phyloP scores from a whole-genome alignment of 805 yeast genomes.

The Dipodascus geniculatus region DNA sequence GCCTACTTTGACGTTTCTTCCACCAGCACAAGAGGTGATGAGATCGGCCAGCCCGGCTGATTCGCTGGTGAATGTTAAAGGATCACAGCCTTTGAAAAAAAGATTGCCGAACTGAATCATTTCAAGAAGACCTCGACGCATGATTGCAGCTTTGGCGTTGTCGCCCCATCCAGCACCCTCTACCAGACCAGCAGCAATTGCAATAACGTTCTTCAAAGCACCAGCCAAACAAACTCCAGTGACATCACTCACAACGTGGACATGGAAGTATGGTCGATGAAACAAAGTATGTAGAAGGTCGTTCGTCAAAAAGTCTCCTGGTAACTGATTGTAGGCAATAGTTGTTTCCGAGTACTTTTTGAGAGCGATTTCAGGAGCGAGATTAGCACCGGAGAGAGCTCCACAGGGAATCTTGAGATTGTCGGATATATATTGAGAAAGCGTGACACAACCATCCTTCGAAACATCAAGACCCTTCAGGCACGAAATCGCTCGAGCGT shows the following conservation, averaged over 20 bases:
- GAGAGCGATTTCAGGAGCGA: constrained; percentile 93
- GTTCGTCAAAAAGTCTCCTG: constrained; percentile 46
- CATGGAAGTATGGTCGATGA: constrained; percentile 98
- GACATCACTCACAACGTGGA: constrained; percentile 80
- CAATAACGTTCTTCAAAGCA: constrained; percentile 92
- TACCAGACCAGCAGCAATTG: constrained; percentile 93
- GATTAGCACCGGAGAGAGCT: constrained; percentile 92
- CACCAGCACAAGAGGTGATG: constrained; percentile 97
- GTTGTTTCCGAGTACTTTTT: constrained; percentile 97
- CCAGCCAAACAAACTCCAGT: constrained; percentile 96
- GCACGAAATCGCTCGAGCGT: constrained; percentile 85
- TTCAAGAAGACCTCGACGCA: constrained; percentile 91
- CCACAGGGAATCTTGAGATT: constrained; percentile 85
- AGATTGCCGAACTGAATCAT: constrained; percentile 73
- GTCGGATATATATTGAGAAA: constrained; percentile 69
- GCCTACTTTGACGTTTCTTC: constrained; percentile 91
- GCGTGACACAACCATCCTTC: constrained; percentile 71
- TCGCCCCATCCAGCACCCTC: constrained; percentile 99
- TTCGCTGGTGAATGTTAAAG: constrained; percentile 81
- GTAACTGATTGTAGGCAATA: constrained; percentile 71
- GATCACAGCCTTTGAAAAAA: constrained; percentile 65
- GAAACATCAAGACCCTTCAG: constrained; percentile 89
- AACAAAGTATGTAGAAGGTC: constrained; percentile 73
- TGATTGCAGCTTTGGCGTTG: constrained; percentile 94
- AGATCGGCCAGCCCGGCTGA: constrained; percentile 97